Base-by-base conservation (phyloP, 345 rosid species). In the Trapa bicornis region DNA sequence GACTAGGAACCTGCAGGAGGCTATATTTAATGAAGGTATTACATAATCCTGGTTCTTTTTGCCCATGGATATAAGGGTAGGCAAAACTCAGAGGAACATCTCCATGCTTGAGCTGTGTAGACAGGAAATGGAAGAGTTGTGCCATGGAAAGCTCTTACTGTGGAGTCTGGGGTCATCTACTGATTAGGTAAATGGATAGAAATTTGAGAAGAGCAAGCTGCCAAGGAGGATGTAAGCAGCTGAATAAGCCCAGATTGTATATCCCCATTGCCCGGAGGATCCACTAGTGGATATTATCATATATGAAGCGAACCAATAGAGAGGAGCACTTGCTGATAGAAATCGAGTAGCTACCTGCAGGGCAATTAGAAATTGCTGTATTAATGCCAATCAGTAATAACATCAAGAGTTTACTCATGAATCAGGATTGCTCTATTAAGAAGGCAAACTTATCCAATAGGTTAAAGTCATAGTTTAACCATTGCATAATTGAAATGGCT, bases 271-370 rank as follows among this genome's bases (percentile, higher is more conserved):
- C 73, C 65, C 77, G 33, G 74, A 65, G n/a, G 56, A 53, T 32
- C 52, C 61, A 37, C 78, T 70, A 37, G 81, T 73, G 42, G 84
- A 79, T 45, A 64, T 71, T 77, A 77, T 71, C 68, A 78, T 32
- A 71, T 77, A 69, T 0, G 95, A 83, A 63, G 96, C 95, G 76
- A 85, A 94, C 96, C 97, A 91, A 78, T 91, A 94, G 13, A 89
- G 85, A 3, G 89, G 84, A 68, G 93, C 92, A 66, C 89, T 86
- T 17, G 97, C 88, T 13, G 99, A 91, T 81, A 94, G 79, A 80
- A 94, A 94, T 4, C 97, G 86, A 32, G 96, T 89, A 3, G 96
- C 83, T 58, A 94, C 95, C 96, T 93, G 97, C 67, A 64, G 67
- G 58, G 39, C 47, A 10, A 33, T 13, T 10, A 32, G 29, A 22